Base-by-base conservation (phyloP, 2,329 filamentous ascomycete species). In the Monilinia polystroma region DNA sequence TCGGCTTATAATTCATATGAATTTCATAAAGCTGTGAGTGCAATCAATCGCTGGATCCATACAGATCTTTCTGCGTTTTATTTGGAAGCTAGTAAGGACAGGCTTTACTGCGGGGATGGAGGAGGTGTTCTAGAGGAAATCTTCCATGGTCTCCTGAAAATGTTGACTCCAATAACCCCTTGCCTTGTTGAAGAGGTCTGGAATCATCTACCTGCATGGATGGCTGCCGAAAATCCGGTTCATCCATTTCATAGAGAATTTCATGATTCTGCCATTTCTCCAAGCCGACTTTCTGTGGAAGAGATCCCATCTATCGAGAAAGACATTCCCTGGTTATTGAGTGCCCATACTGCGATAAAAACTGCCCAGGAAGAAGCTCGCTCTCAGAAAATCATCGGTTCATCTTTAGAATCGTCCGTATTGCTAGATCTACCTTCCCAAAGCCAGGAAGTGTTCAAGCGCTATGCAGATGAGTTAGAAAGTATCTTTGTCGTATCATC, bases 61-160 rank as follows among this genome's bases (percentile, higher is more conserved):
- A 87, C 84, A 32, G 91, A 97, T 72, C 83, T 99, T 32, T 97
- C 93, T 0, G 90, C 94, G 0, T 96, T 97, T 77, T 99, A 98
- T 77, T 87, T 99, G 67, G 95, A 99, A 78, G 88, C 91, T 0
- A 83, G 93, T 73, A 99, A 99, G 78, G 95, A 99, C 74, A 84
- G 92, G 3, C 82, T 98, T 1, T 99, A 99, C 80, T 95, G 93
- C 56, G 91, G 90, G 41, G 85, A 88, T 68, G 85, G 85, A 18
- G 83, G 85, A 18, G 89, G 90, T 57, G 81, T 85, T 5, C 79
- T 91, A 58, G 84, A 86, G 71, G 82, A 85, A 38, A 85, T 97
- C 65, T 87, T 94, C 68, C 79, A 86, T 7, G 87, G 92, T 47
- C 81, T 97, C 23, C 80, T 93, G 69, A 85, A 88, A 64, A 92